Percentiles rank a stretch among this genome's conserved stretches.
Conservation (phyloP, 768 basidiomycete genomes). For the Mycena leptocephala region DNA sequence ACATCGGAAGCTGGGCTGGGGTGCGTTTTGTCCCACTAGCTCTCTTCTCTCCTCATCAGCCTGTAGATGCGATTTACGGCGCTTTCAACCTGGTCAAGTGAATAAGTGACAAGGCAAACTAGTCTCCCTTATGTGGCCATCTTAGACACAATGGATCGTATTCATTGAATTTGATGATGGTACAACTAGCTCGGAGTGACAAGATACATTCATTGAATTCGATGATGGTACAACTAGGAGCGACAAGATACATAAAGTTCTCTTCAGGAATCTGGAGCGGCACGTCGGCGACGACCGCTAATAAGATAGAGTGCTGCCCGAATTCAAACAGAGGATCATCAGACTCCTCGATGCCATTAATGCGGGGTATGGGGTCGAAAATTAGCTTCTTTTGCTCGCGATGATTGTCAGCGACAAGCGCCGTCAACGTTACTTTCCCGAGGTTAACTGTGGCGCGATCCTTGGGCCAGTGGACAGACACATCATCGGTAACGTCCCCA, state of each 20-base stretch:
- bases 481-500: slow-evolving; percentile 36
- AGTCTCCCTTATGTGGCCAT: too few relatives aligned
- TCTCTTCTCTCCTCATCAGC: not conserved
- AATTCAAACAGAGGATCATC: slow-evolving; percentile 39
- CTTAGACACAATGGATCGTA: too few relatives aligned
- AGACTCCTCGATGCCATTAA: slow-evolving; percentile 35
- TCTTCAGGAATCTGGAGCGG: slow-evolving; percentile 15
- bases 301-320: slow-evolving; percentile 42
- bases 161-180: too few relatives aligned
- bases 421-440: slow-evolving; percentile 32
- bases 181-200: too few relatives aligned
- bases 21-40: slow-evolving; percentile 2
- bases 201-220: not conserved
- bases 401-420: slow-evolving; percentile 28
- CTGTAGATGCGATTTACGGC: slow-evolving; percentile 31
- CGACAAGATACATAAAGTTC: not conserved
- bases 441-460: slow-evolving; percentile 35
- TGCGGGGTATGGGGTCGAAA: slow-evolving; percentile 40
- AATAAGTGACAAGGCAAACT: slow-evolving; percentile 6
- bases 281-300: slow-evolving; percentile 38
- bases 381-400: slow-evolving; percentile 37
- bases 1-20: slow-evolving; percentile 26
- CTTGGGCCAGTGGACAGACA: slow-evolving; percentile 39
- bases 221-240: not conserved
- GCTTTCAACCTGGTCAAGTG: slow-evolving; percentile 36